Evolutionary conservation across 306 rosid genomes (phyloP).

Genomic region (Styphnolobium japonicum): DNA sequence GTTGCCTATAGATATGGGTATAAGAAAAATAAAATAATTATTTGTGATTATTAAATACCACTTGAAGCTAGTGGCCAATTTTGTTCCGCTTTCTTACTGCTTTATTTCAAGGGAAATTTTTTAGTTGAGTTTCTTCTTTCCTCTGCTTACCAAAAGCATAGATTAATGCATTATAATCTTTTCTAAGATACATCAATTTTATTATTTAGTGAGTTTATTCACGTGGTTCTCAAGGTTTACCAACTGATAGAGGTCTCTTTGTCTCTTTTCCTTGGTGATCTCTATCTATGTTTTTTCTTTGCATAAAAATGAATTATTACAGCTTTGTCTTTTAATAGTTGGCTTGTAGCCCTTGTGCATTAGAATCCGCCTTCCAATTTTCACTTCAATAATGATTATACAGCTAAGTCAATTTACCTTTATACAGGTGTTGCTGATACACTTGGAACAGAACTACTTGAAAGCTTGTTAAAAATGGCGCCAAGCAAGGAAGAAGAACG

Average conservation of each 20-base stretch:
- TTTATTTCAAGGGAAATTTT: neutral
- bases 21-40: neutral
- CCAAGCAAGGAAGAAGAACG: conserved; percentile 97
- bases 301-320: too few species aligned
- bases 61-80: neutral
- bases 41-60: neutral
- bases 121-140: neutral
- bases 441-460: conserved; percentile 85
- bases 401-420: neutral
- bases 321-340: neutral
- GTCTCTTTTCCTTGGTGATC: neutral
- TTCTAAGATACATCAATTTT: neutral
- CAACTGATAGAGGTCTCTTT: neutral
- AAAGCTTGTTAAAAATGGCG: conserved; percentile 93
- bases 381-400: neutral
- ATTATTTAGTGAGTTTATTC: neutral
- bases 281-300: neutral
- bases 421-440: conserved; percentile 78
- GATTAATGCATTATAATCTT: neutral
- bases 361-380: neutral
- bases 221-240: neutral
- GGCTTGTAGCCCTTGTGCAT: neutral
- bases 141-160: neutral
- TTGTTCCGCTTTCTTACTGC: neutral
- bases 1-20: neutral